A percentile compares a stretch with the other conserved stretches of the same genome.
These are phyloP conservation scores for Caryopteris hybrid DNA, from an alignment of 305 asterid genomes.

Conservation along the genomic window DNA sequence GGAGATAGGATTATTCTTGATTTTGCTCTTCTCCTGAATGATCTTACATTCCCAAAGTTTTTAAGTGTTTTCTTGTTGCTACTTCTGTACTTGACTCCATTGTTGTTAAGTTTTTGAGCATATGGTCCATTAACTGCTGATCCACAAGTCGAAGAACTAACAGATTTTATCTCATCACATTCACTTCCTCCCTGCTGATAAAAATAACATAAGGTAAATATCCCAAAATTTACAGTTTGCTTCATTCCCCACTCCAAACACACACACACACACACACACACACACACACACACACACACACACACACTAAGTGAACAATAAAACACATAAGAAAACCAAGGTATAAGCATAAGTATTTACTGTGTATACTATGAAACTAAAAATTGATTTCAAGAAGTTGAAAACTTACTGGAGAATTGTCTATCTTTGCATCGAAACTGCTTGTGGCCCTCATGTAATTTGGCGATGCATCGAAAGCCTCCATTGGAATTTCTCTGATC, in stretches of 20 bases:
- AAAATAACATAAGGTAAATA: too few relatives aligned
- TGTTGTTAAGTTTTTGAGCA: constrained; percentile 13
- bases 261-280: too few relatives aligned
- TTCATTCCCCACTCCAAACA: not conserved
- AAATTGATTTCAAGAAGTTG: not conserved
- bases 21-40: constrained; percentile 45
- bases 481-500: constrained; percentile 22
- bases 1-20: constrained; percentile 27
- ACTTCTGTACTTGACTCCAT: constrained; percentile 23
- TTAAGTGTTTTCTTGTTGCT: constrained; percentile 23
- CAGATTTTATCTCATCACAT: constrained; percentile 41
- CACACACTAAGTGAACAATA: not conserved
- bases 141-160: constrained; percentile 52
- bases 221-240: constrained; percentile 6
- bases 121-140: constrained; percentile 31
- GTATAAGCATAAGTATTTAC: not conserved
- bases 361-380: not conserved
- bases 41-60: constrained; percentile 32
- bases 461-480: constrained; percentile 52
- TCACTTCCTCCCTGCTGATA: constrained; percentile 55
- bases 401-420: constrained; percentile 40
- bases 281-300: not conserved
- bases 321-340: constrained; percentile 5
- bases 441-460: constrained; percentile 33
- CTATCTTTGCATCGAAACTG: constrained; percentile 43